Conservation (phyloP, 495 filamentous ascomycete genomes). For the Penicillium manginii region DNA sequence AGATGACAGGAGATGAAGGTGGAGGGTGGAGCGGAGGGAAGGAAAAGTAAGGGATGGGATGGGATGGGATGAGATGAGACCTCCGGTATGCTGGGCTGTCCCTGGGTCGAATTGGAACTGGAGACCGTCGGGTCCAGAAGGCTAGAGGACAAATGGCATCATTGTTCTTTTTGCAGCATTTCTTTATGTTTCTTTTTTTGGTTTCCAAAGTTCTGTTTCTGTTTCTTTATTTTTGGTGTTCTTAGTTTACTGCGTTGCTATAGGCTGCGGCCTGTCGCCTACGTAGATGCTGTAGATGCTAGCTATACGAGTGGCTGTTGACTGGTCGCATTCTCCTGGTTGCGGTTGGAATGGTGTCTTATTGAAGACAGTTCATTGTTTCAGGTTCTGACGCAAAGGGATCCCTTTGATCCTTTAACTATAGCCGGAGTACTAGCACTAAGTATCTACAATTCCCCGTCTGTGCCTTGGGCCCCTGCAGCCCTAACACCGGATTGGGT, state of each 20-base stretch:
- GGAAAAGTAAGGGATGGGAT: slow-evolving; percentile 31
- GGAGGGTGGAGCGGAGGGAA: slow-evolving; percentile 22
- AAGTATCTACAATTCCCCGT: background rate
- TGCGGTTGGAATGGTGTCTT: background rate
- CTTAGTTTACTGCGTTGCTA: too few species aligned
- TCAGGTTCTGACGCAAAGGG: background rate
- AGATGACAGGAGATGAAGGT: slow-evolving; percentile 15
- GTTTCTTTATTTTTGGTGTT: too few species aligned
- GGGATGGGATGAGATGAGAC: background rate
- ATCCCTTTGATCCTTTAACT: slow-evolving; percentile 22
- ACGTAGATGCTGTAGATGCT: too few species aligned
- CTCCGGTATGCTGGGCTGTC: slow-evolving; percentile 28
- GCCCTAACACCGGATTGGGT: slow-evolving; percentile 32
- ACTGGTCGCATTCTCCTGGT: background rate
- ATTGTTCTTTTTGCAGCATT: slow-evolving; percentile 1
- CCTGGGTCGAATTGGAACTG: too few species aligned
- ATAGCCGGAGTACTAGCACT: too few species aligned
- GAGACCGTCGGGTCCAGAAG: too few species aligned
- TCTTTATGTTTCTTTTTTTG: background rate
- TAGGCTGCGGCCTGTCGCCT: too few species aligned
- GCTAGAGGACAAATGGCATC: slow-evolving; percentile 10
- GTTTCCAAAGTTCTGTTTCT: too few species aligned
- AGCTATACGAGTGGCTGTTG: too few species aligned
- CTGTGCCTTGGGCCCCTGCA: slow-evolving; percentile 24
- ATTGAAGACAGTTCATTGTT: background rate